phyloP scores from a whole-genome alignment of 2,329 filamentous ascomycete genomes.

The Fusarium beomiforme region DNA sequence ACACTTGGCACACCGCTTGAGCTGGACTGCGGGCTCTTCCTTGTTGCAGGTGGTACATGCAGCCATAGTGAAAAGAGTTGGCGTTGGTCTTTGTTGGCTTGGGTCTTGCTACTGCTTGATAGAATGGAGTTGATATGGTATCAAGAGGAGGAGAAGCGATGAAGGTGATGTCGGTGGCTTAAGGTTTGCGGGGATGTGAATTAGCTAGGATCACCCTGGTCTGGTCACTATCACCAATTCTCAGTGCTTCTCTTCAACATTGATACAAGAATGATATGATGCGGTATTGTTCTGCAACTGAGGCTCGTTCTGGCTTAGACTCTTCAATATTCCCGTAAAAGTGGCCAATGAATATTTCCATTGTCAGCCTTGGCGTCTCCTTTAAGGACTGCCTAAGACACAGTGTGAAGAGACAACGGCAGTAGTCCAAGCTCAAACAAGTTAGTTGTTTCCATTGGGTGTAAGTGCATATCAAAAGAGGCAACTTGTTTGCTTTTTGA shows the following conservation, averaged over 20 bases:
- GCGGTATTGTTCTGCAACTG: neutral
- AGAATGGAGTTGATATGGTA: neutral
- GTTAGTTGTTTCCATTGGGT: neutral
- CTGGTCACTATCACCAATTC: neutral
- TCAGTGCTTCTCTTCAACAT: neutral
- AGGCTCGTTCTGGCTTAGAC: neutral
- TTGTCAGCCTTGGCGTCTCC: neutral
- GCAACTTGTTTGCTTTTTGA: no score
- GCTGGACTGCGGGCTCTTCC: slow-evolving; percentile 37
- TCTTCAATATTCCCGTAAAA: neutral
- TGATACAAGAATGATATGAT: neutral
- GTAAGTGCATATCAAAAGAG: neutral
- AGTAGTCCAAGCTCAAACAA: neutral
- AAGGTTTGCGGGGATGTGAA: neutral
- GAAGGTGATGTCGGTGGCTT: slow-evolving; percentile 3
- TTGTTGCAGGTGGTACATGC: slow-evolving; percentile 45
- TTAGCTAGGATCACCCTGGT: neutral
- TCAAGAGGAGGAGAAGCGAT: neutral
- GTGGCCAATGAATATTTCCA: neutral
- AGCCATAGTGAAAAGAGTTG: neutral
- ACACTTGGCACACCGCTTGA: slow-evolving; percentile 60
- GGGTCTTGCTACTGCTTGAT: neutral
- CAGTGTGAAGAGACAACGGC: neutral
- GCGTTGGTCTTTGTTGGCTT: neutral
- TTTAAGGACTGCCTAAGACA: neutral